These are phyloP conservation scores for Xylariales sp. DNA, from an alignment of 2,329 filamentous ascomycete genomes.

Conservation along the genomic window DNA sequence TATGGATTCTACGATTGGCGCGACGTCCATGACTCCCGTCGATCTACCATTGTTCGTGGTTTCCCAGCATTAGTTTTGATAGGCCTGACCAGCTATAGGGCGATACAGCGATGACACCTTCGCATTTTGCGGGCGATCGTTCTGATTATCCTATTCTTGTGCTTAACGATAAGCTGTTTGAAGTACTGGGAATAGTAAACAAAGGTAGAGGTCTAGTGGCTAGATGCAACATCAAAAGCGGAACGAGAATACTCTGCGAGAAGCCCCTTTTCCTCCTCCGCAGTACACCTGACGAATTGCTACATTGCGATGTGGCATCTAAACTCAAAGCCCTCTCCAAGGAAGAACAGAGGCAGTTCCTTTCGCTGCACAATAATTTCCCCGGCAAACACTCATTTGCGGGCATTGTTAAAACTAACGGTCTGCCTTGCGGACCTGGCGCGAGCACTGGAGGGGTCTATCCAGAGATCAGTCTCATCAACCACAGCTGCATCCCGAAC, in stretches of 20 bases:
- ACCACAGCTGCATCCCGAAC: constrained; percentile 52
- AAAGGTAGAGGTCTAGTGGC: constrained; percentile 57
- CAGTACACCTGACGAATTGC: background rate
- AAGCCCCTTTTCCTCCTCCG: constrained; percentile 51
- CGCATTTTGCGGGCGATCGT: background rate
- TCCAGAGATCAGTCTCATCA: constrained; percentile 49
- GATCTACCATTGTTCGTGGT: background rate
- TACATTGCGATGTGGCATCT: constrained; percentile 22
- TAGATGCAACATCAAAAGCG: constrained; percentile 50
- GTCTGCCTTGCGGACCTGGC: constrained; percentile 46
- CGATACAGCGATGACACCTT: too few species aligned
- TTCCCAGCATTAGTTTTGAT: background rate
- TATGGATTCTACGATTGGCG: too few species aligned
- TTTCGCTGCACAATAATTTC: constrained; percentile 51
- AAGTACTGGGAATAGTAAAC: constrained; percentile 42
- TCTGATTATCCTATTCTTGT: background rate
- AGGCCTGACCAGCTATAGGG: too few species aligned
- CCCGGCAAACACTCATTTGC: constrained; percentile 44
- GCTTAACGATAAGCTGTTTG: constrained; percentile 31
- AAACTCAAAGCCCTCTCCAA: constrained; percentile 34
- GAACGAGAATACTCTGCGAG: constrained; percentile 56
- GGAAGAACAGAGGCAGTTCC: constrained; percentile 38
- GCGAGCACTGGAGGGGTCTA: constrained; percentile 45
- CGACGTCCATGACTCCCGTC: too few species aligned
- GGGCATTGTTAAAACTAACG: constrained; percentile 49